Base-by-base conservation (phyloP, 768 basidiomycete genomes). In the Vararia minispora region DNA sequence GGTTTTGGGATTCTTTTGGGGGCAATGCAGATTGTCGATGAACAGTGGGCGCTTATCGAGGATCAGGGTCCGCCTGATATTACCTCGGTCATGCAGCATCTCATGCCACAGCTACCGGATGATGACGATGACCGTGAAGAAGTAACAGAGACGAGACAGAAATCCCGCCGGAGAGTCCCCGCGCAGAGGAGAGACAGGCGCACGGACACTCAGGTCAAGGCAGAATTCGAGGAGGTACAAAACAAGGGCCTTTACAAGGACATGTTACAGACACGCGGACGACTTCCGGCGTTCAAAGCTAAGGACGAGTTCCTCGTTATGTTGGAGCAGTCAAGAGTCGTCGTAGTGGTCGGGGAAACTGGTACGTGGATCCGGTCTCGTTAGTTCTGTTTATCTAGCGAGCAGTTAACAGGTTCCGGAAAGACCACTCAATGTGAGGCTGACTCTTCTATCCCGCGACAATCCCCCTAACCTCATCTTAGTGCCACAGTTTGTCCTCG, bases 401-500 rank as follows among this genome's bases (percentile, higher is more conserved):
- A 41, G 43, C 51, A 7, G 26, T 25, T 14, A 16, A n/a, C 31
- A 71, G 84, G 91, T 34, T 88, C 82, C 35, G 91, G 91, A 20
- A 97, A 97, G 58, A 91, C 88, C 2, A 91, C 88, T 0, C 88
- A 91, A 52, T 52, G 84, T 87, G 49, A 42, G 68, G 44, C 32
- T n/a, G n/a, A n/a, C n/a, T n/a, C 35, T 16, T 28, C 18, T 25
- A 24, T 42, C 23, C 27, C 33, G 29, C 31, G 22, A 39, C 7
- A 17, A 14, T 34, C 18, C 35, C 37, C 28, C 10, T 17, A 31
- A 9, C 10, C 16, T 23, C 4, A 13, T 24, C 33, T 18, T 52
- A 80, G 81, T 92, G 6, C 91, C 92, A 11, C 87, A 92, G 47
- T 92, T 88, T 49, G 78, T 97, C 37, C 63, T 95, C 33, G 90